A percentile compares a stretch with the other conserved stretches of the same genome.
These are phyloP conservation scores for Teunomyces gatunensis DNA, from an alignment of 805 yeast genomes.

Conservation along the genomic window DNA sequence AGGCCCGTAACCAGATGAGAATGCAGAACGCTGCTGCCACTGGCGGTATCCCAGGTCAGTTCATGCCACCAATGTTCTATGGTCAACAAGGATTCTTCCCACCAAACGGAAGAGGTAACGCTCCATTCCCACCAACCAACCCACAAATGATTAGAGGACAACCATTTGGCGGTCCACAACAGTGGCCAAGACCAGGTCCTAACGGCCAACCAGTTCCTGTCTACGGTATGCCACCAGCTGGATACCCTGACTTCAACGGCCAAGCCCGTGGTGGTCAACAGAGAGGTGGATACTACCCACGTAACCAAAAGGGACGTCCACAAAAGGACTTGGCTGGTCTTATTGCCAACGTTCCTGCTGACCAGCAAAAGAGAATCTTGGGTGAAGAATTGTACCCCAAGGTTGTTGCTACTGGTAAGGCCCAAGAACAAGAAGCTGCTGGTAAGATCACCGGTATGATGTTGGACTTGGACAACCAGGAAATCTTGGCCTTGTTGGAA, in stretches of 20 bases:
- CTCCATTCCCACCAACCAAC: slow-evolving; percentile 66
- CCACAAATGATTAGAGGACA: slow-evolving; percentile 79
- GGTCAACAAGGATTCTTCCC: slow-evolving; percentile 82
- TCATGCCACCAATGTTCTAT: slow-evolving; percentile 83
- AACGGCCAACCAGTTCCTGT: slow-evolving; percentile 83
- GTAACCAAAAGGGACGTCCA: slow-evolving; percentile 41
- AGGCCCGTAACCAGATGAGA: slow-evolving; percentile 97
- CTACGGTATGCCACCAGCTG: slow-evolving; percentile 83
- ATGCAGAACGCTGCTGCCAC: slow-evolving; percentile 94
- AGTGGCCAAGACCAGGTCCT: slow-evolving; percentile 72
- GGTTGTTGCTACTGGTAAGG: slow-evolving; percentile 82
- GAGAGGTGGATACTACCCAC: slow-evolving; percentile 53
- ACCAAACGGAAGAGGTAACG: slow-evolving; percentile 79
- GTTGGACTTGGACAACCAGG: slow-evolving; percentile 90
- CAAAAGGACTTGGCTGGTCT: slow-evolving; percentile 58
- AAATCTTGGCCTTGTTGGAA: slow-evolving; percentile 83
- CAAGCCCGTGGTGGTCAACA: slow-evolving; percentile 45
- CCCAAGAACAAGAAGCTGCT: slow-evolving; percentile 90
- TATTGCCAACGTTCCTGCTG: slow-evolving; percentile 67
- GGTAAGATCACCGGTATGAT: slow-evolving; percentile 99
- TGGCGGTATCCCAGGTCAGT: slow-evolving; percentile 72
- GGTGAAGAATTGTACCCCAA: slow-evolving; percentile 97
- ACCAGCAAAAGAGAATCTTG: slow-evolving; percentile 93
- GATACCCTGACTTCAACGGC: slow-evolving; percentile 51
- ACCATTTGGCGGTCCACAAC: slow-evolving; percentile 64